Conservation (phyloP, 169 alveolate genomes). For the Plasmodium blacklocki region DNA sequence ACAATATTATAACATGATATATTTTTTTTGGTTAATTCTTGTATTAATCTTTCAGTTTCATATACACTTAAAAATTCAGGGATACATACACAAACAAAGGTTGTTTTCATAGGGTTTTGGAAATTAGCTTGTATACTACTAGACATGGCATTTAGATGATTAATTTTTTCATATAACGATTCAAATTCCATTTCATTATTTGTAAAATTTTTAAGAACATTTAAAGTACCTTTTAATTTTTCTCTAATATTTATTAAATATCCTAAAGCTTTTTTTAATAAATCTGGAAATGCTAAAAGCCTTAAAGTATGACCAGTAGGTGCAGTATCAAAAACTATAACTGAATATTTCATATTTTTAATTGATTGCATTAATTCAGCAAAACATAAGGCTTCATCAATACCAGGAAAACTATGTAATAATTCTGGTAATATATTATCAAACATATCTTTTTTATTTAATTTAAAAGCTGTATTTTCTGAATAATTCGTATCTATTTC, state of each 20-base stretch:
- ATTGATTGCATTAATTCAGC: conserved; percentile 97
- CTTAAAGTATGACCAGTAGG: conserved; percentile 99
- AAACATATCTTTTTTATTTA: conserved; percentile 80
- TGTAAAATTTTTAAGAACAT: conserved; percentile 55
- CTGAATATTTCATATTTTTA: conserved; percentile 93
- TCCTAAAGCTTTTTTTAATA: conserved; percentile 94
- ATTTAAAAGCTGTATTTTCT: conserved; percentile 84
- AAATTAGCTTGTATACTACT: conserved; percentile 87
- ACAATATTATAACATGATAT: conserved; percentile 97
- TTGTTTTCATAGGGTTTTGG: conserved; percentile 91
- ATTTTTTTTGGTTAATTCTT: conserved; percentile 94
- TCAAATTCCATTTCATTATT: conserved; percentile 64
- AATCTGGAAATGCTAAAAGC: conserved; percentile 96
- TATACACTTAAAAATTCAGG: conserved; percentile 98
- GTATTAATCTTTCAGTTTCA: conserved; percentile 98
- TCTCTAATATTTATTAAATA: conserved; percentile 91
- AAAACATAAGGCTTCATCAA: conserved; percentile 98
- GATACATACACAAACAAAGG: conserved; percentile 99
- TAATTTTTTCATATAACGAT: conserved; percentile 86
- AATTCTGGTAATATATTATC: conserved; percentile 91
- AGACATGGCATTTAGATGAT: conserved; percentile 86
- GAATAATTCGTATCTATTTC: conserved; percentile 93
- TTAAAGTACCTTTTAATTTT: conserved; percentile 78
- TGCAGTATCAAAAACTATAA: conserved; percentile 98
- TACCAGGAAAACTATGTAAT: conserved; percentile 97